Conservation (phyloP, 345 rosid genomes). For the Boechera retrofracta region DNA sequence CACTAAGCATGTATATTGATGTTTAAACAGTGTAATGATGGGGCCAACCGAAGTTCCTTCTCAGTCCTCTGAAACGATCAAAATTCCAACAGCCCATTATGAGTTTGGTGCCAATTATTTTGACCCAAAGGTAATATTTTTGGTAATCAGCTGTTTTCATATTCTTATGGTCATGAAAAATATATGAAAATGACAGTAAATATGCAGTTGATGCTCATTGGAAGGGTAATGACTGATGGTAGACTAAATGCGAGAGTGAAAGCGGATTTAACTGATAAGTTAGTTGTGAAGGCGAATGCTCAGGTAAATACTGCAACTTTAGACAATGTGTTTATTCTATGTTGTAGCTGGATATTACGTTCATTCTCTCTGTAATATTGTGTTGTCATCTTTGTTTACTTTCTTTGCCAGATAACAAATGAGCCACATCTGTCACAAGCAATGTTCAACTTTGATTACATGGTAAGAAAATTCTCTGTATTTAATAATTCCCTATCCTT, state of each 20-base stretch:
- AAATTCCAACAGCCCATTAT: conserved; percentile 86
- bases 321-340: not conserved
- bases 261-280: conserved; percentile 81
- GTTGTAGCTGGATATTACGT: not conserved
- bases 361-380: not conserved
- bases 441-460: conserved; percentile 88
- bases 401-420: conserved; percentile 67
- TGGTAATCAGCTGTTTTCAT: not conserved
- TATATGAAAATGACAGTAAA: conserved; percentile 22
- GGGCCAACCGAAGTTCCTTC: conserved; percentile 95
- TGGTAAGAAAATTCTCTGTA: conserved; percentile 52
- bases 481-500: not conserved
- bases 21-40: conserved; percentile 73
- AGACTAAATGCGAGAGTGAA: conserved; percentile 86
- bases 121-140: conserved; percentile 59
- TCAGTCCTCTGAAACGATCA: conserved; percentile 80
- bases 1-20: conserved; percentile 18
- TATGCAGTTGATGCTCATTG: conserved; percentile 84
- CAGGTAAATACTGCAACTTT: conserved; percentile 52
- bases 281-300: conserved; percentile 82
- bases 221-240: conserved; percentile 92
- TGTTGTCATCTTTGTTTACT: conserved; percentile 25
- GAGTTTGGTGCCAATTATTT: conserved; percentile 94
- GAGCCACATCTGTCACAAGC: conserved; percentile 92
- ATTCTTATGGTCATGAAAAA: not conserved